These are phyloP conservation scores for Fusarium nematophilum DNA, from an alignment of 2,329 filamentous ascomycete genomes.

Conservation along the genomic window DNA sequence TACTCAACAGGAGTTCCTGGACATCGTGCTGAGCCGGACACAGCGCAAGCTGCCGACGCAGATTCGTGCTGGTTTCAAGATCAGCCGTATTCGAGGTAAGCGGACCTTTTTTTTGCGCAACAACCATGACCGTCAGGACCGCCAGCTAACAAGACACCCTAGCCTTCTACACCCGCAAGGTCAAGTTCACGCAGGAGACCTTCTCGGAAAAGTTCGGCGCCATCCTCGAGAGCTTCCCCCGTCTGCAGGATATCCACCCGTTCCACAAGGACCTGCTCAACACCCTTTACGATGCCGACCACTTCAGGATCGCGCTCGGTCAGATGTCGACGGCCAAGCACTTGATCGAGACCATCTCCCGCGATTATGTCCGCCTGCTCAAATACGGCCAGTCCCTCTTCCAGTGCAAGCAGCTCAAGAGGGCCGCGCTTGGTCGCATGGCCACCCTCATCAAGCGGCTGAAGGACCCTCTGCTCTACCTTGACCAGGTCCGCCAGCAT, in stretches of 20 bases:
- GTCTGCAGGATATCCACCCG: slow-evolving; percentile 93
- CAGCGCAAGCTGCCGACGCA: slow-evolving; percentile 94
- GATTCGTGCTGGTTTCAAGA: slow-evolving; percentile 94
- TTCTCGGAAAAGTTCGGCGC: slow-evolving; percentile 92
- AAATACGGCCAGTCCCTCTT: slow-evolving; percentile 98
- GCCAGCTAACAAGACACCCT: slow-evolving; percentile 27
- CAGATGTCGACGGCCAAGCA: slow-evolving; percentile 97
- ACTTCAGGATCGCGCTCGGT: slow-evolving; percentile 95
- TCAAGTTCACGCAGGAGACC: slow-evolving; percentile 98
- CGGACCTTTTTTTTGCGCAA: slow-evolving; percentile 4
- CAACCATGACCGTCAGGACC: background rate
- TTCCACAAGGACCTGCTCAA: slow-evolving; percentile 89
- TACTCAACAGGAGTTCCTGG: slow-evolving; percentile 93
- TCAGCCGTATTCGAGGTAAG: slow-evolving; percentile 83
- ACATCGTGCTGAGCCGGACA: slow-evolving; percentile 94
- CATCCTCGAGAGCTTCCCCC: slow-evolving; percentile 93
- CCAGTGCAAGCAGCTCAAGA: slow-evolving; percentile 99
- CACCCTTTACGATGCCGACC: slow-evolving; percentile 97
- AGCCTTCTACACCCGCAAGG: slow-evolving; percentile 96
- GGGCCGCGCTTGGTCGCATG: slow-evolving; percentile 96
- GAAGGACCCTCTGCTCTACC: slow-evolving; percentile 93
- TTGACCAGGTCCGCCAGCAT: slow-evolving; percentile 93
- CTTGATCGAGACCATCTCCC: slow-evolving; percentile 93
- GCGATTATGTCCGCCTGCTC: slow-evolving; percentile 91
- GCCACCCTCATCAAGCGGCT: slow-evolving; percentile 94